Evolutionary conservation across 164 flowering plant species (phyloP).

Genomic region (Stephania japonica): DNA sequence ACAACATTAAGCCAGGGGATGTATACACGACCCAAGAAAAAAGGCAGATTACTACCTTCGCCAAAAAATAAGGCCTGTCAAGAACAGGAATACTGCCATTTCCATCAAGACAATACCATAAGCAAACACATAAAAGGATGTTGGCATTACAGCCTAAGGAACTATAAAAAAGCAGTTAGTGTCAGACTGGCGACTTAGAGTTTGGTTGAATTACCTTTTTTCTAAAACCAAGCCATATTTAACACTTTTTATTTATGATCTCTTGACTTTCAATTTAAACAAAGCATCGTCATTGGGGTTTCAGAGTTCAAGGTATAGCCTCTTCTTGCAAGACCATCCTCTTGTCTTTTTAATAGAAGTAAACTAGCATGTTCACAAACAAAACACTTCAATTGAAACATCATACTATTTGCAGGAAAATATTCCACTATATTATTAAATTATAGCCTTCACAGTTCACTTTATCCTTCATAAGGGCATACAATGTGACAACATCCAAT

Average conservation of each 20-base stretch:
- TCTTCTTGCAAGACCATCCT: not conserved
- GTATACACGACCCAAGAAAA: slow-evolving; percentile 60
- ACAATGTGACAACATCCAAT: no score
- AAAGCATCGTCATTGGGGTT: not conserved
- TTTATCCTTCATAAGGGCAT: no score
- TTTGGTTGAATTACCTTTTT: not conserved
- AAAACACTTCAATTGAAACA: no score
- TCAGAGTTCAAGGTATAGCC: not conserved
- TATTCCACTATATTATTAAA: no score
- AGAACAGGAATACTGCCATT: not conserved
- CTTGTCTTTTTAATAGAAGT: not conserved
- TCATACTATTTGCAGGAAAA: no score
- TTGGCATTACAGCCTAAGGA: not conserved
- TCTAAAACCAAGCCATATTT: not conserved
- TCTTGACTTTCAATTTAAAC: not conserved
- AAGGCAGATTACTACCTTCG: slow-evolving; percentile 59
- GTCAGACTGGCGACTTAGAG: not conserved
- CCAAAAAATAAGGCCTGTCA: slow-evolving; percentile 83
- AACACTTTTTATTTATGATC: not conserved
- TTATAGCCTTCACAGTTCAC: no score
- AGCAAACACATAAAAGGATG: not conserved
- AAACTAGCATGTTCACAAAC: not conserved
- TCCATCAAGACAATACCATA: not conserved
- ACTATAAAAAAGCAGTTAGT: not conserved
- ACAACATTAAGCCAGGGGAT: slow-evolving; percentile 68